These are phyloP conservation scores for Neurospora discreta DNA, from an alignment of 495 filamentous ascomycete genomes.

Conservation along the genomic window DNA sequence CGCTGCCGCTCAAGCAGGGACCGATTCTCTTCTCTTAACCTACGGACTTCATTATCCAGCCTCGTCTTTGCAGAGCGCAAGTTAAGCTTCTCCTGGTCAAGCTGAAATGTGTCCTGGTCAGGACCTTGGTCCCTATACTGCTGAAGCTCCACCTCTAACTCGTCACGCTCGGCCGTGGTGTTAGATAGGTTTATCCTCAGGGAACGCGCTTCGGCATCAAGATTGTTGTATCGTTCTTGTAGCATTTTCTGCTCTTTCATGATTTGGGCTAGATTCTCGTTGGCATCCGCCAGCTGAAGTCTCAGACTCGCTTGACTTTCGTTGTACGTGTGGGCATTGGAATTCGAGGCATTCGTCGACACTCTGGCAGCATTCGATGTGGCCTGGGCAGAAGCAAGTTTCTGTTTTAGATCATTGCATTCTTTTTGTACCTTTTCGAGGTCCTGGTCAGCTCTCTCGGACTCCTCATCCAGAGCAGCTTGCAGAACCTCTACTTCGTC, in stretches of 20 bases:
- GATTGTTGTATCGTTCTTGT: conserved; percentile 49
- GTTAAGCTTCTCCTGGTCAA: conserved; percentile 53
- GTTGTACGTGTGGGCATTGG: conserved; percentile 16
- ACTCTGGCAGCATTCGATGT: conserved; percentile 11
- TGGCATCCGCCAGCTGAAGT: conserved; percentile 24
- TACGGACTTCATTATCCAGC: conserved; percentile 47
- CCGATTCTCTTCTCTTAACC: conserved; percentile 47
- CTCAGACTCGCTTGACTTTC: conserved; percentile 19
- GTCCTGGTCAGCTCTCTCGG: conserved; percentile 54
- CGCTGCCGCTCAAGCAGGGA: conserved; percentile 37
- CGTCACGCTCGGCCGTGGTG: conserved; percentile 51
- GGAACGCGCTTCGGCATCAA: conserved; percentile 50
- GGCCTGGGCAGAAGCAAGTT: conserved; percentile 26
- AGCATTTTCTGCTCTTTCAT: conserved; percentile 48
- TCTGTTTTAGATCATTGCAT: conserved; percentile 37
- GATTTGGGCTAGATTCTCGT: conserved; percentile 25
- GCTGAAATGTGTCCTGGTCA: conserved; percentile 42
- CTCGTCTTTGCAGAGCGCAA: conserved; percentile 47
- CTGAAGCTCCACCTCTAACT: conserved; percentile 47
- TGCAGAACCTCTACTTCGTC: conserved; percentile 74
- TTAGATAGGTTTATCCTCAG: conserved; percentile 42
- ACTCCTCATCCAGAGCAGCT: conserved; percentile 61
- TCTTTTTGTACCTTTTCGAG: conserved; percentile 36
- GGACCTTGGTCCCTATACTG: conserved; percentile 38
- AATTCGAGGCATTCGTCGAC: conserved; percentile 12